Evolutionary conservation across 2,329 filamentous ascomycete species (phyloP), one percentile per base, ranked within the genome.

Genomic region (Neonectria ditissima): DNA sequence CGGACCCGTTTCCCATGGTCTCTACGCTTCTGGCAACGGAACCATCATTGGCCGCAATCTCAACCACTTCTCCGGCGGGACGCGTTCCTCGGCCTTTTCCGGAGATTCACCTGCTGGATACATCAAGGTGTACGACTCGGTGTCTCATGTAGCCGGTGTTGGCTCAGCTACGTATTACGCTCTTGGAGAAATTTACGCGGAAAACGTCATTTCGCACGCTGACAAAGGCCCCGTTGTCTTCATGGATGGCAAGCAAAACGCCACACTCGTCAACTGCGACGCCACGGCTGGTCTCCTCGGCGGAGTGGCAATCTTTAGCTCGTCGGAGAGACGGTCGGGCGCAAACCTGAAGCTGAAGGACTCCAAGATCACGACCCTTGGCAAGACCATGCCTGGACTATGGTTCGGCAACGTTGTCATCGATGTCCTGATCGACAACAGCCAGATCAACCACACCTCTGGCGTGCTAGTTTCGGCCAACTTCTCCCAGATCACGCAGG

Each of bases 1-100:
- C 26, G 59, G 59, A 9, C 59, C 59, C 30, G 59, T 62, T 14
- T 32, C 59, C 4, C 59, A 62, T 48, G 59, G 48, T 1, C 59
- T 62, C 16, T 62, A 62, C 47, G 59, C 47, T 18, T 62, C 47
- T 8, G 59, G 59, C 18, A 62, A 62, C 59, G 59, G 54, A 14
- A 62, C 59, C 32, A 48, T 62, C 41, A 62, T 62, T 16, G 59
- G 54, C 6, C 59, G 59, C 41, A 62, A 62, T 48, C 8, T 62
- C 30, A 16, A 54, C 5, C 59, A 62, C 48, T 62, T 45, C 54
- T 62, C 59, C 4, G 59, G 59, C 16, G 59, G 59, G 9, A 57
- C 53, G 4, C 54, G 59, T 18, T 62, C 54, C 4, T 62, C 59
- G 2, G 53, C 59, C 26, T 62, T 62, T n/a, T 62, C 59, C 4